These are phyloP conservation scores for Nematodospora valgi DNA, from an alignment of 805 yeast genomes.

Conservation along the genomic window DNA sequence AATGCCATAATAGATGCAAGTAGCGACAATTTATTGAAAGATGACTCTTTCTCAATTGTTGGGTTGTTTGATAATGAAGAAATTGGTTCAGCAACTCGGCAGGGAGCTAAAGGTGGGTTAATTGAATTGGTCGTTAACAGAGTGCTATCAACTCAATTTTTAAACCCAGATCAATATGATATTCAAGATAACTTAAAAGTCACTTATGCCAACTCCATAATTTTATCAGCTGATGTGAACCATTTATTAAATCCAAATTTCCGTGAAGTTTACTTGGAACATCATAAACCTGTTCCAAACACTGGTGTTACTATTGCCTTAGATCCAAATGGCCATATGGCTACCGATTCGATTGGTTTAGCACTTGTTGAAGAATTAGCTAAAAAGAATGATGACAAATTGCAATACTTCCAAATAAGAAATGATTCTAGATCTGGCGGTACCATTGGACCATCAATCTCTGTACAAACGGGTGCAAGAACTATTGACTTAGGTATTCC, in stretches of 20 bases:
- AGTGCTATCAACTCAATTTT: conserved; percentile 34
- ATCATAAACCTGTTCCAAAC: conserved; percentile 80
- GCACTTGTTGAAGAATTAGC: conserved; percentile 73
- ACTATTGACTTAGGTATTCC: conserved; percentile 82
- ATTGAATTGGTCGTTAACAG: conserved; percentile 64
- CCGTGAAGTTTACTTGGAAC: conserved; percentile 60
- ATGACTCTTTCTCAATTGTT: conserved; percentile 51
- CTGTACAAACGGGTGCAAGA: conserved; percentile 65
- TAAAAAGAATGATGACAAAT: conserved; percentile 53
- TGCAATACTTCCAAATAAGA: conserved; percentile 84
- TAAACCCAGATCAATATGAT: conserved; percentile 15
- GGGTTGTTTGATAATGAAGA: conserved; percentile 80
- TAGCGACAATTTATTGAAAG: conserved; percentile 16
- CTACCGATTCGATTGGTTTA: conserved; percentile 72
- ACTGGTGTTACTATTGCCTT: conserved; percentile 66
- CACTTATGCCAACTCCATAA: conserved; percentile 69
- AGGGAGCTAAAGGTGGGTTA: conserved; percentile 79
- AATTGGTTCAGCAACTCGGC: conserved; percentile 75
- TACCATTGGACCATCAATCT: conserved; percentile 75
- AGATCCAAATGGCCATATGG: conserved; percentile 82
- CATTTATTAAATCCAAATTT: conserved; percentile 84
- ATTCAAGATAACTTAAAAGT: conserved; percentile 30
- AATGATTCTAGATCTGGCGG: conserved; percentile 86
- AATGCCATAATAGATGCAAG: conserved; percentile 49
- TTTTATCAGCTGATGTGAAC: conserved; percentile 80